Evolutionary conservation across 2,329 filamentous ascomycete species (phyloP).

Genomic region (Pseudopithomyces maydicus): DNA sequence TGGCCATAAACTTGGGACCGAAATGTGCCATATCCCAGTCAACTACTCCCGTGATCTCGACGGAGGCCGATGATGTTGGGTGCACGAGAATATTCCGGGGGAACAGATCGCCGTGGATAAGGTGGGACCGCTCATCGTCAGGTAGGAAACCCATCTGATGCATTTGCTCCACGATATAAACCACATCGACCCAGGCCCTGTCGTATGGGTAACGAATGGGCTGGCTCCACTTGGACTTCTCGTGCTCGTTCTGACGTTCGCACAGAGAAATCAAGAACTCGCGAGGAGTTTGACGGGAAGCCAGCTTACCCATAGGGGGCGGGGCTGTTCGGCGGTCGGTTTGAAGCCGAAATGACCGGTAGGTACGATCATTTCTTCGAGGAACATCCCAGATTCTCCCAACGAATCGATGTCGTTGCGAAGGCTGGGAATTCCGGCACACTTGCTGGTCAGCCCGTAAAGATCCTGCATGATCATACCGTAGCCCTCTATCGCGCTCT

Average conservation of each 20-base stretch:
- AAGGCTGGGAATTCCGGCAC: neutral
- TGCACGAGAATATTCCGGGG: slow-evolving; percentile 27
- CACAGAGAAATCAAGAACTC: slow-evolving; percentile 3
- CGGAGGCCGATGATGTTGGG: slow-evolving; percentile 2
- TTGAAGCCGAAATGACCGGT: neutral
- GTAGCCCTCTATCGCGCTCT: neutral
- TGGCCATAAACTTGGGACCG: slow-evolving; percentile 21
- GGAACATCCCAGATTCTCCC: too few species aligned
- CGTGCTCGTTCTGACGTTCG: neutral
- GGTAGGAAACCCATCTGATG: slow-evolving; percentile 11
- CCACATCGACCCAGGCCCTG: slow-evolving; percentile 9
- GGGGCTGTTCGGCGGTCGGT: neutral
- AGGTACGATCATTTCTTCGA: neutral
- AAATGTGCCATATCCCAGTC: slow-evolving; percentile 31
- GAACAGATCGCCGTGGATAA: slow-evolving; percentile 18
- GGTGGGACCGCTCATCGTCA: slow-evolving; percentile 13
- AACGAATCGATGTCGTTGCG: neutral
- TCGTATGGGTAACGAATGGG: neutral
- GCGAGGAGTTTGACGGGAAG: neutral
- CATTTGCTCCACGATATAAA: slow-evolving; percentile 13
- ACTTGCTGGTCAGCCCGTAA: neutral
- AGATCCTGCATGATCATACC: neutral
- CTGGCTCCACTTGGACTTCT: neutral
- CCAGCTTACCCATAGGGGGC: neutral
- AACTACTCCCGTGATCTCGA: slow-evolving; percentile 25